Percentiles rank a stretch among this genome's conserved stretches.
Conservation (phyloP, 192 early-diverging fungal genomes). For the Backusella psychrophila region DNA sequence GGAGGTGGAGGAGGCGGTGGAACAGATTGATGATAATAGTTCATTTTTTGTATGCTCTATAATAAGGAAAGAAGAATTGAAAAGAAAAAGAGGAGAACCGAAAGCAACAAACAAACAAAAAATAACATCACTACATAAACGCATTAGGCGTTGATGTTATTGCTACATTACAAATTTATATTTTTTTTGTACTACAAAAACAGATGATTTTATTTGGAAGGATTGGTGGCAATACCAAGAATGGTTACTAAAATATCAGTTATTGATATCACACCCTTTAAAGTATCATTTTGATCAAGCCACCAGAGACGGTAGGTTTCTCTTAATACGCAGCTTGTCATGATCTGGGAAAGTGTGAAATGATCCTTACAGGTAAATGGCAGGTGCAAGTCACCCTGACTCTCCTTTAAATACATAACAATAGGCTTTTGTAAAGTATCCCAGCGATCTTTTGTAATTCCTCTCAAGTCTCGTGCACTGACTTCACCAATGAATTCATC, state of each 20-base stretch:
- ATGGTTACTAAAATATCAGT: slow-evolving; percentile 65
- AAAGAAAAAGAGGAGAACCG: neutral
- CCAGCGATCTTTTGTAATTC: slow-evolving; percentile 57
- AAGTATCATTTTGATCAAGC: slow-evolving; percentile 45
- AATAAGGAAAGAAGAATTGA: neutral
- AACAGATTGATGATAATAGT: neutral
- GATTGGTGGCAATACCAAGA: slow-evolving; percentile 1
- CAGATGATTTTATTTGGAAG: slow-evolving; percentile 4
- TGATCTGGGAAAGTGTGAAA: slow-evolving; percentile 54
- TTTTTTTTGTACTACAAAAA: neutral
- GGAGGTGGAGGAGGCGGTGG: neutral
- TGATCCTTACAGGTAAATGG: slow-evolving; percentile 49
- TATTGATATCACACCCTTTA: slow-evolving; percentile 70
- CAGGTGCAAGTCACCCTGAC: slow-evolving; percentile 41
- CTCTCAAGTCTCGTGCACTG: slow-evolving; percentile 72
- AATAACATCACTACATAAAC: neutral
- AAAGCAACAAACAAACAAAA: neutral
- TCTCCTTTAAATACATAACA: slow-evolving; percentile 56
- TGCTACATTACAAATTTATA: neutral
- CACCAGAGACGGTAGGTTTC: slow-evolving; percentile 68
- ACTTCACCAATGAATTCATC: slow-evolving; percentile 64
- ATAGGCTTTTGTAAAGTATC: slow-evolving; percentile 60
- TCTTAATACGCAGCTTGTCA: slow-evolving; percentile 48
- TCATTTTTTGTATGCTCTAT: neutral
- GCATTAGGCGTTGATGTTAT: neutral